Evolutionary conservation across 805 yeast genomes (phyloP).

Genomic region (Saccharomycopsis oosterbeekiorum): DNA sequence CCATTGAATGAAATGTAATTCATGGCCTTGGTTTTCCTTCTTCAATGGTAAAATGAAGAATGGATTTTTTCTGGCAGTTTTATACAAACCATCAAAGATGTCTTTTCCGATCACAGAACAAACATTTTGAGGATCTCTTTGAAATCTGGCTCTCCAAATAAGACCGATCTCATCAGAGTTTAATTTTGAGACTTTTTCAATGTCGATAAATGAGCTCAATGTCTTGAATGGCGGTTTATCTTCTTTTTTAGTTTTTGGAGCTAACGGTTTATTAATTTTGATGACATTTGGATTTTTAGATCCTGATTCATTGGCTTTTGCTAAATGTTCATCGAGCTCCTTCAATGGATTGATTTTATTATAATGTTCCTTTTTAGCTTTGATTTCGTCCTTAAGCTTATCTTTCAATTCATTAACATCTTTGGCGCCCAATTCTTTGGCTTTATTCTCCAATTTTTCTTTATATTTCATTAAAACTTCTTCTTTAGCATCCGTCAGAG

Average conservation of each 20-base stretch:
- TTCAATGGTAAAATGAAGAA: conserved; percentile 88
- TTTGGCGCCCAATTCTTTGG: conserved; percentile 33
- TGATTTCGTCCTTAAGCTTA: conserved; percentile 52
- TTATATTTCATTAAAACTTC: conserved; percentile 23
- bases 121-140: conserved; percentile 44
- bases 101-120: conserved; percentile 52
- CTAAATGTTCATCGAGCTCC: conserved; percentile 45
- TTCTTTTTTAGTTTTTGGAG: conserved; percentile 21
- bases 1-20: conserved; percentile 94
- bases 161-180: conserved; percentile 57
- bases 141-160: conserved; percentile 86
- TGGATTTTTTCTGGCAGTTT: conserved; percentile 65
- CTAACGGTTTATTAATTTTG: conserved; percentile 20
- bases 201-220: conserved; percentile 58
- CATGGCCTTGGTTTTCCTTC: conserved; percentile 45
- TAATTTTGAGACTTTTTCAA: conserved; percentile 51
- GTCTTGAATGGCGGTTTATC: conserved; percentile 53
- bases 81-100: conserved; percentile 43
- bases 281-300: conserved; percentile 22
- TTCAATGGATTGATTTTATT: conserved; percentile 57
- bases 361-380: conserved; percentile 43
- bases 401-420: conserved; percentile 51
- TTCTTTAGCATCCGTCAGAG: not conserved
- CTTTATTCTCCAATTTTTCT: conserved; percentile 30
- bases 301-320: conserved; percentile 22